Conservation (phyloP, 306 rosid species). For the Myrica gale region DNA sequence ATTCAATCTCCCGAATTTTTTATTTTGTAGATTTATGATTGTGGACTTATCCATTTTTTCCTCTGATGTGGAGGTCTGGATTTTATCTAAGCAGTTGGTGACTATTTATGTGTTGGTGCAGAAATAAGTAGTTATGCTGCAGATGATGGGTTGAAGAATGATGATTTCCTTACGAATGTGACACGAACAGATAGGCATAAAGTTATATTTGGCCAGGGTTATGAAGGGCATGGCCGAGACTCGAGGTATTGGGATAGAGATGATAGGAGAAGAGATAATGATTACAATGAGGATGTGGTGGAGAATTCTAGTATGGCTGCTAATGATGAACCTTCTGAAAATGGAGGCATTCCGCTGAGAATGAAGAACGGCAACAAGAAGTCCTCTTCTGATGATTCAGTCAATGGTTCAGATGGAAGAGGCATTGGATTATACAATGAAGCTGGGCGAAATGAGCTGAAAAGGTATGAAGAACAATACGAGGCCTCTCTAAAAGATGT, state of each 20-base stretch:
- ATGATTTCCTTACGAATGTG: constrained; percentile 83
- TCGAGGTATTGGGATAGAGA: constrained; percentile 97
- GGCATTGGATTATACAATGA: constrained; percentile 83
- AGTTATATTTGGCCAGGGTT: constrained; percentile 81
- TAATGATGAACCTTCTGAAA: constrained; percentile 29
- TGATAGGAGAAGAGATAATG: constrained; percentile 93
- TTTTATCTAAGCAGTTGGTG: constrained; percentile 20
- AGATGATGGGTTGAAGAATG: constrained; percentile 54
- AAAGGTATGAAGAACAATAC: constrained; percentile 77
- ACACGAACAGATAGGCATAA: constrained; percentile 62
- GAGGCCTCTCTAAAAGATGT: constrained; percentile 76
- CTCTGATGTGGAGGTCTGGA: background rate
- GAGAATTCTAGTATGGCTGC: constrained; percentile 35
- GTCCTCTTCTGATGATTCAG: constrained; percentile 39
- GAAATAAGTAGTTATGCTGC: constrained; percentile 47
- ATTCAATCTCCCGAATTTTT: background rate
- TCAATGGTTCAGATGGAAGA: constrained; percentile 38
- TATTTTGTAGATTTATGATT: too few relatives aligned
- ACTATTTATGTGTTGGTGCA: constrained; percentile 40
- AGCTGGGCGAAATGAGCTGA: constrained; percentile 93
- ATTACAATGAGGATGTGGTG: constrained; percentile 67
- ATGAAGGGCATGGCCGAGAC: constrained; percentile 75
- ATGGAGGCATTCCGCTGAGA: constrained; percentile 33
- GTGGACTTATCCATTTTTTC: background rate
- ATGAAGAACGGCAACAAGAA: constrained; percentile 30